Conservation (phyloP, 108 stramenopile genomes). For the Cylindrotheca closterium region DNA sequence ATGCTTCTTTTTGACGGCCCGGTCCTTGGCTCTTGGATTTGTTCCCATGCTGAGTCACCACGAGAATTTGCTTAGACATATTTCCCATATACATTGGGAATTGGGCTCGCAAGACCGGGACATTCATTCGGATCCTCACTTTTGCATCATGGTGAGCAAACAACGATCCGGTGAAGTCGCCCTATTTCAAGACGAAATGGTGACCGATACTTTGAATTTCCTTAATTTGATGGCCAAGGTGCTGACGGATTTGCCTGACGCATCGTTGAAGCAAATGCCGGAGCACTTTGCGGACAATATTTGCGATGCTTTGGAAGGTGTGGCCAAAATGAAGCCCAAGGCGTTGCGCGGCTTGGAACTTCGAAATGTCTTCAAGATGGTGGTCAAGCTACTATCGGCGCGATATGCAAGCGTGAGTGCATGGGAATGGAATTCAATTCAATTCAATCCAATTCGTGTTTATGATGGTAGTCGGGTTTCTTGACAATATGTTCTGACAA, state of each 20-base stretch:
- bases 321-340: slow-evolving; percentile 57
- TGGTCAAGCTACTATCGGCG: slow-evolving; percentile 74
- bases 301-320: slow-evolving; percentile 67
- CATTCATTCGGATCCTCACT: slow-evolving; percentile 62
- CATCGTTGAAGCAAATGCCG: slow-evolving; percentile 63
- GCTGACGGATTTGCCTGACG: slow-evolving; percentile 50
- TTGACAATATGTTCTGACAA: too few species aligned
- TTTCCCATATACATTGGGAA: slow-evolving; percentile 60
- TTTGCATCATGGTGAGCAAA: slow-evolving; percentile 49
- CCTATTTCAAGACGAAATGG: slow-evolving; percentile 64
- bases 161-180: slow-evolving; percentile 70
- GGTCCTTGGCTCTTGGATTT: slow-evolving; percentile 69
- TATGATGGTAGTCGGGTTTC: neutral
- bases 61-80: slow-evolving; percentile 54
- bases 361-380: slow-evolving; percentile 63
- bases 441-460: neutral
- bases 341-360: slow-evolving; percentile 61
- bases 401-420: slow-evolving; percentile 57
- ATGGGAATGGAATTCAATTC: too few species aligned
- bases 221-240: slow-evolving; percentile 66
- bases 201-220: slow-evolving; percentile 65
- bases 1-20: slow-evolving; percentile 81
- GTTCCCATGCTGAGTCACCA: slow-evolving; percentile 53
- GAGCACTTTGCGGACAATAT: slow-evolving; percentile 81
- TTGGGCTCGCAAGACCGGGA: slow-evolving; percentile 53